Base-by-base conservation (phyloP, 2,329 filamentous ascomycete genomes). In the Aspergillus sp. region DNA sequence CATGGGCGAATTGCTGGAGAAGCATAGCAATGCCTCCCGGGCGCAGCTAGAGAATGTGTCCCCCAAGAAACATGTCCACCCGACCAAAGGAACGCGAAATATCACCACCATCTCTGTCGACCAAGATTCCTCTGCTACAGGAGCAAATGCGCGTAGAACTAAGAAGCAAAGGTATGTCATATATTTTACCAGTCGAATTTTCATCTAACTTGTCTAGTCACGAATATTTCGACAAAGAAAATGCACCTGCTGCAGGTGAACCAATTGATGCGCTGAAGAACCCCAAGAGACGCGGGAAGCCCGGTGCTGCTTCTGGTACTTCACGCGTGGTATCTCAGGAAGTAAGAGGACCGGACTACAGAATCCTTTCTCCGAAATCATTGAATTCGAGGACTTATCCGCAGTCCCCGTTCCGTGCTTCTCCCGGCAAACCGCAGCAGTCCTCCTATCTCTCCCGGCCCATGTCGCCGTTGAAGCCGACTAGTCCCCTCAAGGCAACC, bases 331-430 rank as follows among this genome's bases (percentile, higher is more conserved):
- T 60, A 44, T 72, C 67, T 13, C 70, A 69, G 46, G 73, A 49
- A 56, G 68, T 53, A 59, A 67, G 54, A 57, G 73, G 50, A 57
- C 71, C 51, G 65, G 79, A 48, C 69, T 75, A 39, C 76, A 85
- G 63, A 26, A 78, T 94, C 32, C 74, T 95, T 3, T 95, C 90
- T 1, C 89, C 89, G 2, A 85, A 87, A 41, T 90, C 88, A 0
- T 84, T 85, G 46, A 95, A 95, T 60, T 86, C 86, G 5, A 82
- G 87, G 40, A 76, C 86, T 11, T 71, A 79, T 19, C 79, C 79
- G 13, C 78, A 81, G 39, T 79, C 77, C 1, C 77, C 76, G 1
- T 57, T 76, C 44, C 68, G 70, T 64, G 52, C 59, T 8, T 68
- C 67, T 4, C 65, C 67, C 11, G 62, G 74, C 57, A 64, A 67